Conservation (phyloP, 345 rosid species). For the Pugionium dolabratum region DNA sequence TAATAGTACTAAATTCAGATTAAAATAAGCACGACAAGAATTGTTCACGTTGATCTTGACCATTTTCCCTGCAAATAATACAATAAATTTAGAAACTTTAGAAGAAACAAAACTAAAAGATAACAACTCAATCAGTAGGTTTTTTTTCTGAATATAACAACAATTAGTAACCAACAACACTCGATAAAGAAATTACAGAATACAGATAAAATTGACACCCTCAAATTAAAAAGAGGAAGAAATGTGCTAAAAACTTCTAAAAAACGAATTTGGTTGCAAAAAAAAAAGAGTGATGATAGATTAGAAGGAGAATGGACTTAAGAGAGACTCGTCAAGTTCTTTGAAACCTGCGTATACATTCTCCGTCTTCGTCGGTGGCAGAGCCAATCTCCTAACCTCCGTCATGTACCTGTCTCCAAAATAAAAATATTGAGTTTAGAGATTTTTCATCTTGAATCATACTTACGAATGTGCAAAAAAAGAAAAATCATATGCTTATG, state of each 20-base stretch:
- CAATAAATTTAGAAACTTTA: not conserved
- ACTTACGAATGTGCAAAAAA: too few species aligned
- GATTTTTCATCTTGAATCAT: too few species aligned
- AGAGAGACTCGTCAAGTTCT: slow-evolving; percentile 87
- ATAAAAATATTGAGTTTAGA: too few species aligned
- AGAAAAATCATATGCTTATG: not conserved
- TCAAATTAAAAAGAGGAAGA: slow-evolving; percentile 5
- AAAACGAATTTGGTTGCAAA: slow-evolving; percentile 27
- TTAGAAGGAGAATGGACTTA: slow-evolving; percentile 62
- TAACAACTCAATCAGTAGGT: not conserved
- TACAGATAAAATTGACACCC: slow-evolving; percentile 18
- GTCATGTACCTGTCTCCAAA: slow-evolving; percentile 73
- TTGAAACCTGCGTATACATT: slow-evolving; percentile 74
- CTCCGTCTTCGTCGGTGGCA: slow-evolving; percentile 76
- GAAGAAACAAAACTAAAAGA: not conserved
- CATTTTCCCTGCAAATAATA: too few species aligned
- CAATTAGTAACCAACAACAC: slow-evolving; percentile 18
- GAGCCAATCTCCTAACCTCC: slow-evolving; percentile 79
- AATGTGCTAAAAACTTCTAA: slow-evolving; percentile 19
- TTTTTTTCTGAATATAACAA: not conserved
- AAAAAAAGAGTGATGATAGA: slow-evolving; percentile 3
- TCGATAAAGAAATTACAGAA: slow-evolving; percentile 19
- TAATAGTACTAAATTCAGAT: too few species aligned
- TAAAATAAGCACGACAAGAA: too few species aligned
- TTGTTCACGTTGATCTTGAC: too few species aligned